These are phyloP conservation scores for Fraxinus cuspidata DNA, from an alignment of 257 asterid species.

Conservation along the genomic window DNA sequence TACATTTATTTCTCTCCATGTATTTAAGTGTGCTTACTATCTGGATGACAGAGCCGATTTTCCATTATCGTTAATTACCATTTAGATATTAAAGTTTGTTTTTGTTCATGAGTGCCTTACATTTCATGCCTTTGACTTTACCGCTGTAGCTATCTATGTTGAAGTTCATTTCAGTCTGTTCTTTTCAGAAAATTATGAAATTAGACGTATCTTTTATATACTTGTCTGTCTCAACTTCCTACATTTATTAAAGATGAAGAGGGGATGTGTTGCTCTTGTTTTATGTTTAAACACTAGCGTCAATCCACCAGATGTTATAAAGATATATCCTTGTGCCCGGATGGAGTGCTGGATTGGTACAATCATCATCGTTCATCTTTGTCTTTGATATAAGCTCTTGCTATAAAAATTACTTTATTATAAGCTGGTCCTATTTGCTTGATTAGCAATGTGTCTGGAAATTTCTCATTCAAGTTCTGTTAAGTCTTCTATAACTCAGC, in stretches of 20 bases:
- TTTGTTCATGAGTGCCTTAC: neutral
- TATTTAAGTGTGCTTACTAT: neutral
- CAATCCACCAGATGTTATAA: no score
- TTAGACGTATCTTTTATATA: no score
- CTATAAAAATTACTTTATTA: neutral
- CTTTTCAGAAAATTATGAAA: no score
- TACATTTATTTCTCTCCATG: neutral
- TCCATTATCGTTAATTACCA: neutral
- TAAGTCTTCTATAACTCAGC: no score
- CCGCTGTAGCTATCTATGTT: no score
- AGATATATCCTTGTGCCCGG: no score
- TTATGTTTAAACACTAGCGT: no score
- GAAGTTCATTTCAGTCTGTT: no score
- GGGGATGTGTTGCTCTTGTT: no score
- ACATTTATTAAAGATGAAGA: no score
- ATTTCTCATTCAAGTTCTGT: neutral
- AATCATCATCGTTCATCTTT: constrained; percentile 17
- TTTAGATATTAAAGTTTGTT: neutral
- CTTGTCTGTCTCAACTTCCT: no score
- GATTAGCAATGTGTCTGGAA: neutral
- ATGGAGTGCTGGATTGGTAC: no score
- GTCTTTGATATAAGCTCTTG: neutral
- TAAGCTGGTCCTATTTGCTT: constrained; percentile 16
- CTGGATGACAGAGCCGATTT: neutral
- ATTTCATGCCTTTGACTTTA: neutral